A percentile compares a stretch with the other conserved stretches of the same genome.
These are phyloP conservation scores for Sporothrix schenckii DNA, from an alignment of 2,329 filamentous ascomycete genomes.

Conservation along the genomic window DNA sequence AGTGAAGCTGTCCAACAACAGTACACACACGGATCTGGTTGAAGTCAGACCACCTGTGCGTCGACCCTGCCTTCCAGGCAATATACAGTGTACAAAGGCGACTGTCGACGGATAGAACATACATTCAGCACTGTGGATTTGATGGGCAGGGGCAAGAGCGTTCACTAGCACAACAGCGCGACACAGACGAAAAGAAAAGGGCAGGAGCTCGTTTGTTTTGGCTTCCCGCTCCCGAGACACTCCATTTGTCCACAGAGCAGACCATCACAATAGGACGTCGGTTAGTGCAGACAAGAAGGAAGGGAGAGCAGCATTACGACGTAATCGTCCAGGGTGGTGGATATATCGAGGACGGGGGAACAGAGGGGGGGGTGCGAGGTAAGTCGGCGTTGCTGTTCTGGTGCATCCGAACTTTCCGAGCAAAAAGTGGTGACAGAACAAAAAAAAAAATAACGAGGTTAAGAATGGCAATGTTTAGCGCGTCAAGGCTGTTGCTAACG, in stretches of 20 bases:
- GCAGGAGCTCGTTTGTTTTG: slow-evolving; percentile 16
- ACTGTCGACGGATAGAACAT: neutral
- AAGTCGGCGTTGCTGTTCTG: slow-evolving; percentile 4
- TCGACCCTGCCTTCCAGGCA: neutral
- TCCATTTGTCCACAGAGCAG: neutral
- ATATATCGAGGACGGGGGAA: too few species aligned
- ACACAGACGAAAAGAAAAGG: neutral
- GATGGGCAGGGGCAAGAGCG: slow-evolving; percentile 3
- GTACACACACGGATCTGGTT: neutral
- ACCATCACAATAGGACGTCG: slow-evolving; percentile 17
- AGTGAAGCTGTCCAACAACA: neutral
- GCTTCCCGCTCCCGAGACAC: slow-evolving; percentile 16
- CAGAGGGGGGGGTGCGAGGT: neutral
- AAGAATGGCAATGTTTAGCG: slow-evolving; percentile 15
- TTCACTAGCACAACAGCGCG: neutral
- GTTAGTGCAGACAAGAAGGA: neutral
- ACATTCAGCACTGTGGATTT: neutral
- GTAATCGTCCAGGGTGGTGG: slow-evolving; percentile 12
- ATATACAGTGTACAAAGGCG: neutral
- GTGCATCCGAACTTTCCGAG: slow-evolving; percentile 28
- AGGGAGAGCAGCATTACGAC: neutral
- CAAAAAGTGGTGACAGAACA: slow-evolving; percentile 14
- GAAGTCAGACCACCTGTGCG: slow-evolving; percentile 24
- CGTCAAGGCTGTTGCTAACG: neutral
- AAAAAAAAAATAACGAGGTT: neutral